Evolutionary conservation across 495 filamentous ascomycete species (phyloP).

Genomic region (Daldinia loculata): DNA sequence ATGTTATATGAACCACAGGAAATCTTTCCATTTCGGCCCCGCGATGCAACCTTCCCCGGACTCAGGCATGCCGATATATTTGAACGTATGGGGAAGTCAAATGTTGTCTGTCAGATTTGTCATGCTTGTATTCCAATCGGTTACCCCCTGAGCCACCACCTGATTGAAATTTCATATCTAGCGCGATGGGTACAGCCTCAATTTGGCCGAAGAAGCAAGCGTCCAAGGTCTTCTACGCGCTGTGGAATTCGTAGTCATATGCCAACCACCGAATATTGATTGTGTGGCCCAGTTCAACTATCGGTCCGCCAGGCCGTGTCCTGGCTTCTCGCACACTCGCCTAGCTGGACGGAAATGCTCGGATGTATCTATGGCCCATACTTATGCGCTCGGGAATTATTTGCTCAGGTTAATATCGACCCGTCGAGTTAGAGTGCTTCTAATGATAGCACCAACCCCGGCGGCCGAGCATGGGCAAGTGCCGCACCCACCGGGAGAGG

Average conservation of each 20-base stretch:
- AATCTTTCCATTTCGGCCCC: slow-evolving; percentile 10
- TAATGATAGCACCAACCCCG: slow-evolving; percentile 17
- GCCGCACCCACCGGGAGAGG: slow-evolving; percentile 31
- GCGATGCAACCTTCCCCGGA: slow-evolving; percentile 39
- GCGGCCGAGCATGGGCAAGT: slow-evolving; percentile 20
- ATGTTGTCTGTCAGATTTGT: slow-evolving; percentile 9
- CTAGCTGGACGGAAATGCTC: neutral
- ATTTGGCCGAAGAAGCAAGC: slow-evolving; percentile 21
- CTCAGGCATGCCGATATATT: slow-evolving; percentile 29
- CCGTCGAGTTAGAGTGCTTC: slow-evolving; percentile 2
- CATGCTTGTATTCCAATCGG: slow-evolving; percentile 22
- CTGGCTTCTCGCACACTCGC: neutral
- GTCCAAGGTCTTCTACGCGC: slow-evolving; percentile 14
- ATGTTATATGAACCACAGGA: slow-evolving; percentile 12
- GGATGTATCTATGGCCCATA: neutral
- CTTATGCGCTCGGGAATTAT: slow-evolving; percentile 14
- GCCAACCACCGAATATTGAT: neutral
- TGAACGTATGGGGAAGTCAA: slow-evolving; percentile 18
- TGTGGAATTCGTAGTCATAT: neutral
- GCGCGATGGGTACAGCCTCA: slow-evolving; percentile 4
- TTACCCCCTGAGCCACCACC: slow-evolving; percentile 22
- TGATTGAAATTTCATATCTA: slow-evolving; percentile 23
- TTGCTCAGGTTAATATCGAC: slow-evolving; percentile 29
- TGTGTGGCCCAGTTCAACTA: slow-evolving; percentile 15
- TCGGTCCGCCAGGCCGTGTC: slow-evolving; percentile 31